Evolutionary conservation across 129 eudicot species (phyloP), one percentile per base, ranked within the genome.

Genomic region (Gnaphalium uliginosum): DNA sequence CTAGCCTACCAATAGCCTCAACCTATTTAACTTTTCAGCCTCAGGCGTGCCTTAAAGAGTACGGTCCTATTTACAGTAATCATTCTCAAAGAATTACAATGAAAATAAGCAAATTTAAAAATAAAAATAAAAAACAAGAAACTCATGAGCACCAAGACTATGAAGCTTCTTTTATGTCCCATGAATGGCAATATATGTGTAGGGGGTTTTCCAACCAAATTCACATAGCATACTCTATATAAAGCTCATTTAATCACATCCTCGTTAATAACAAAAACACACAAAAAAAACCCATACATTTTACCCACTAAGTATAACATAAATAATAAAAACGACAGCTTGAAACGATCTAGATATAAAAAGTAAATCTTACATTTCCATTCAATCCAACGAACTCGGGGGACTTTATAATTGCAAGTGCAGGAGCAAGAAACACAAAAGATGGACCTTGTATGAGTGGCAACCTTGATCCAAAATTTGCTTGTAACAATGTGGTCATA

Each of bases 371-470:
- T 90, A 90, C 98, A 87, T 90, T 90, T 85, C 88, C 96, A 79
- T 81, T 87, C 50, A 94, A 82, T 56, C 88, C 92, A 76, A 85
- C 71, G 68, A 93, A 90, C 82, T 93, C 97, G 0, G 98, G 91
- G 37, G 98, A 94, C 76, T 94, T 90, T 59, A 94, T 94, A 71
- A 94, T 85, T 6, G 96, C 98, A 71, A 94, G 96, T 4, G 87
- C 97, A 14, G 98, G 98, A 74, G 98, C 98, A 75, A 93, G 91
- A 85, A 88, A 94, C 32, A 94, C 93, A 78, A 90, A 90, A 4
- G 98, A 94, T 67, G 97, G 97, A 14, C 98, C 98, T 86, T 94
- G 98, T 75, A 94, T 84, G 53, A 94, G 81, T 22, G 98, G 98
- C 78, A 90, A 84, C 76, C 98, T 85, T 21, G 98, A 88, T 18